phyloP scores from a whole-genome alignment of 2,329 filamentous ascomycete genomes.

The Amauroascus niger region DNA sequence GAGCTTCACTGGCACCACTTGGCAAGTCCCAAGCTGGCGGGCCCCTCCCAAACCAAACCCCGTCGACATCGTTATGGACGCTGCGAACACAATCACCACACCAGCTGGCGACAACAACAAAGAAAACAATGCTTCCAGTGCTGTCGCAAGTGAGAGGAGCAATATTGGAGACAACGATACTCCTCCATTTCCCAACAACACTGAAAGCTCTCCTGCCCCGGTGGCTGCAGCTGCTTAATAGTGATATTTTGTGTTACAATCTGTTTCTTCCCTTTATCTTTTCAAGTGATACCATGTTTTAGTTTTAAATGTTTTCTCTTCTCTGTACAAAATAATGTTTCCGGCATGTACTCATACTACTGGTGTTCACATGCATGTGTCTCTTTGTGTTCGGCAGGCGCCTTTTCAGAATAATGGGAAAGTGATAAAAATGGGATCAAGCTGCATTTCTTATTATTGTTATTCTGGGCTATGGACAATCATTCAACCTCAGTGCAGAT shows the following conservation, averaged over 20 bases:
- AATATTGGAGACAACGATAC: constrained; percentile 43
- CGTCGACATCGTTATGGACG: constrained; percentile 53
- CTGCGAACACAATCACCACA: constrained; percentile 41
- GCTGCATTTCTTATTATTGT: not conserved
- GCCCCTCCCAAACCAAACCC: constrained; percentile 45
- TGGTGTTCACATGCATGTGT: not conserved
- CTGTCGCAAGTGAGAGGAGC: constrained; percentile 52
- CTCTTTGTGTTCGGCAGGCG: not conserved
- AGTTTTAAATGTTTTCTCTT: not conserved
- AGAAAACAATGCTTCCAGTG: constrained; percentile 43
- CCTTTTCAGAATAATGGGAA: not conserved
- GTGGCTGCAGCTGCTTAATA: constrained; percentile 24
- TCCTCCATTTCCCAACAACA: constrained; percentile 38
- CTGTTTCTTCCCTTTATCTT: constrained; percentile 9
- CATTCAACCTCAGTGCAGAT: no score
- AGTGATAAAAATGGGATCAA: not conserved
- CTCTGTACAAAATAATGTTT: constrained; percentile 5
- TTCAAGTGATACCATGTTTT: constrained; percentile 8
- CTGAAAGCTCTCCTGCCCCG: constrained; percentile 46
- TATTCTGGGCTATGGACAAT: no score
- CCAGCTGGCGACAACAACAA: constrained; percentile 45
- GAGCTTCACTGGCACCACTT: constrained; percentile 80
- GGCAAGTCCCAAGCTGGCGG: constrained; percentile 75
- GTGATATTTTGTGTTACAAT: constrained; percentile 12
- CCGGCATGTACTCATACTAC: constrained; percentile 6